Evolutionary conservation across 306 rosid species (phyloP), one percentile per base, ranked within the genome.

Genomic region (Macrotyloma uniflorum): DNA sequence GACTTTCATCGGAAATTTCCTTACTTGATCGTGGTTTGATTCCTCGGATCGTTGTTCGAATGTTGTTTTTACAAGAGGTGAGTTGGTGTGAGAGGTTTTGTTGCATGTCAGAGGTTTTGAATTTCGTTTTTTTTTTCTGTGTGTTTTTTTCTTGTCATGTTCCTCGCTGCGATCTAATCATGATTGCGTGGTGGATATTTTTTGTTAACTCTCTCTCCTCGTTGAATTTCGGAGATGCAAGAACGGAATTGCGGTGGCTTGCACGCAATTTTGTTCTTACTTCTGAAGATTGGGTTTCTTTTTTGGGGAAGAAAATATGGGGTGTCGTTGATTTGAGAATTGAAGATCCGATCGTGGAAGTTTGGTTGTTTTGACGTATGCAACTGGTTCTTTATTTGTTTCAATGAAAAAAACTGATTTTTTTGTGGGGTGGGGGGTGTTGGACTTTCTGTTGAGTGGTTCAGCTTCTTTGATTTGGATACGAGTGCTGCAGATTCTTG

Each of bases 1-100:
- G 59, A 63, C 38, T 74, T 79, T 18, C 58, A 65, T 16, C 40
- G 61, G 80, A 73, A 73, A 73, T 14, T 54, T 84, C 61, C 87
- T 62, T 30, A 66, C 87, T 79, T 82, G 88, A 83, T 75, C 83
- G 24, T 4, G 75, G 46, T 63, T 70, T 78, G 49, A 40, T 67
- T 67, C 55, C 42, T 74, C 28, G 80, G 72, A 80, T 55, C 82
- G 70, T 78, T 70, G 22, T 33, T 76, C 42, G 81, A 73, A 73
- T 73, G 80, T 77, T 78, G 77, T 79, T 84, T 23, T 24, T 72
- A 9, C 8, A 11, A 4, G 73, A 74, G 94, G 97, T 91, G 80
- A 88, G 94, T 84, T 72, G 11, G 69, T 45, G 4, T 47, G 3
- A 43, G 8, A 74, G 35, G 61, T 70, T 35, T 81, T 72, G 2